These are phyloP conservation scores for Benincasa hispida DNA, from an alignment of 306 rosid species.

Conservation along the genomic window DNA sequence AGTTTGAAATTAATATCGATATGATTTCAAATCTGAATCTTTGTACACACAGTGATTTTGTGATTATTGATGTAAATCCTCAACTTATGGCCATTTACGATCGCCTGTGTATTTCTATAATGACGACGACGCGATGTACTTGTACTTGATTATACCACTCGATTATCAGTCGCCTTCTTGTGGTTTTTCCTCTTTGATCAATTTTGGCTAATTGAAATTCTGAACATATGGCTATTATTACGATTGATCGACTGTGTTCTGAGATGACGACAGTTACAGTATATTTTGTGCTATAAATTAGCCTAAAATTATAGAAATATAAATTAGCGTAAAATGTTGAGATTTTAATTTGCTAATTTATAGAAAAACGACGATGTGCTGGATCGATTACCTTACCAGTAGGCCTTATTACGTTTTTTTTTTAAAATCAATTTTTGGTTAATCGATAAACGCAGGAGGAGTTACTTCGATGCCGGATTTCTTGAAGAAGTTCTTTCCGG, in stretches of 20 bases:
- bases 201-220: neutral
- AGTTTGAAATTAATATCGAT: neutral
- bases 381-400: neutral
- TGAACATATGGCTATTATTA: neutral
- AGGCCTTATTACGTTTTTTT: neutral
- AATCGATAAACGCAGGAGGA: conserved; percentile 35
- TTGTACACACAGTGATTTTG: neutral
- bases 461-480: conserved; percentile 59
- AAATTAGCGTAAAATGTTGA: too few species aligned
- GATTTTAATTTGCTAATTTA: too few species aligned
- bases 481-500: conserved; percentile 47
- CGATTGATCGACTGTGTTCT: neutral
- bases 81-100: neutral
- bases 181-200: neutral
- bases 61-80: neutral
- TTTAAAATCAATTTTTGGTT: neutral
- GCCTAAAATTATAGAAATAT: too few species aligned
- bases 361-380: neutral
- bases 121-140: neutral
- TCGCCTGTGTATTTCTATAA: neutral
- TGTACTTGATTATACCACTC: neutral
- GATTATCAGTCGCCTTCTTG: neutral
- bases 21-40: neutral
- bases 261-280: too few species aligned
- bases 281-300: too few species aligned